phyloP scores from a whole-genome alignment of 345 rosid genomes.

The Geranium rotundifolium region DNA sequence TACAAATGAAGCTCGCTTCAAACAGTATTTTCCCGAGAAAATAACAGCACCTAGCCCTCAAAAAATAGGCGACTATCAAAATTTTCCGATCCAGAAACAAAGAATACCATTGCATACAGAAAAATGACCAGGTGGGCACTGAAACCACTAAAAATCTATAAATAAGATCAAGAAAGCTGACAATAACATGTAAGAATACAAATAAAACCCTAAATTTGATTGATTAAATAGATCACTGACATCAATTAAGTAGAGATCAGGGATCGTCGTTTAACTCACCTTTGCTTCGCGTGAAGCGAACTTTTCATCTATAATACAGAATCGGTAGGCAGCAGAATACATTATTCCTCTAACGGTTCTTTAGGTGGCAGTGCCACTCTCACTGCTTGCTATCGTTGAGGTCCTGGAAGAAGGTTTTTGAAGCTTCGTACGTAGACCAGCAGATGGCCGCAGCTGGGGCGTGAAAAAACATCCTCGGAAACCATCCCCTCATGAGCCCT shows the following conservation, averaged over 20 bases:
- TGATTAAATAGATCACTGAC: background rate
- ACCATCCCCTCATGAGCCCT: constrained; percentile 91
- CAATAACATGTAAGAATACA: constrained; percentile 15
- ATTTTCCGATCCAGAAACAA: constrained; percentile 3
- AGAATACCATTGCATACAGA: constrained; percentile 4
- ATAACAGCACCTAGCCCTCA: background rate
- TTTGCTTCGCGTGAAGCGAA: constrained; percentile 8
- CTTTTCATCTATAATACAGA: constrained; percentile 4
- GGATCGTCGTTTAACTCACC: constrained; percentile 1
- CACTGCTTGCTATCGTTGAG: constrained; percentile 25
- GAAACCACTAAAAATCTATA: background rate
- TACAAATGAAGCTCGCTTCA: too few relatives aligned
- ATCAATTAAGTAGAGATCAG: background rate
- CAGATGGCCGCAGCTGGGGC: constrained; percentile 99
- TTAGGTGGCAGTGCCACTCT: constrained; percentile 29
- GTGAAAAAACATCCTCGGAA: constrained; percentile 95
- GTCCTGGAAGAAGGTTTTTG: constrained; percentile 59
- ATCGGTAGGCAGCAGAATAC: constrained; percentile 1
- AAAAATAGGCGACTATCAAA: background rate
- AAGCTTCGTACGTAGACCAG: constrained; percentile 88
- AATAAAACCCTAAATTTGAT: constrained; percentile 3
- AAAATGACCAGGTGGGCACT: background rate
- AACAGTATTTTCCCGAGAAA: too few relatives aligned
- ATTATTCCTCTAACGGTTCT: constrained; percentile 1
- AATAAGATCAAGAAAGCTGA: background rate